Evolutionary conservation across 2,329 filamentous ascomycete species (phyloP).

Genomic region (Chrysoporthe cubensis): DNA sequence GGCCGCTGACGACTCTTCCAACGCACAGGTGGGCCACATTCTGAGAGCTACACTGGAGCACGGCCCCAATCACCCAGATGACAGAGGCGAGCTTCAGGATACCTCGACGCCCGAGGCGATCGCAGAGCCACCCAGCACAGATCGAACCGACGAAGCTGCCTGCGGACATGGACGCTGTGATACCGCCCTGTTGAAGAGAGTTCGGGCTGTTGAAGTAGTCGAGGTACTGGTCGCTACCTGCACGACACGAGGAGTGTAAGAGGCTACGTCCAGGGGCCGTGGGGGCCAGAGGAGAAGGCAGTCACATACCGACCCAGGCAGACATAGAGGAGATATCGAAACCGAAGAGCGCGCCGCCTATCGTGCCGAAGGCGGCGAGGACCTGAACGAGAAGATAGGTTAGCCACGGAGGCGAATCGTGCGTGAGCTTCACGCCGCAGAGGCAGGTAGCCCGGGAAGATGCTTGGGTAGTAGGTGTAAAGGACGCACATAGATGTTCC

Average conservation of each 20-base stretch:
- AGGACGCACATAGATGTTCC: constrained; percentile 27
- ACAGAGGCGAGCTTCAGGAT: constrained; percentile 54
- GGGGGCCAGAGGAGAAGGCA: not conserved
- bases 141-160: constrained; percentile 68
- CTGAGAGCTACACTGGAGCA: constrained; percentile 37
- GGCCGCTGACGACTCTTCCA: constrained; percentile 71
- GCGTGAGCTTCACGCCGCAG: not conserved
- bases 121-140: constrained; percentile 54
- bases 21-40: constrained; percentile 73
- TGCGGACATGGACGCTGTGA: constrained; percentile 74
- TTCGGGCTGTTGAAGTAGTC: constrained; percentile 24
- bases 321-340: constrained; percentile 81
- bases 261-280: not conserved
- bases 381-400: not conserved
- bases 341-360: constrained; percentile 73
- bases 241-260: not conserved
- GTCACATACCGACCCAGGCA: constrained; percentile 54
- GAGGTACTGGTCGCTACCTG: constrained; percentile 46
- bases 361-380: constrained; percentile 20
- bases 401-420: not conserved
- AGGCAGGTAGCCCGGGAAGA: not conserved
- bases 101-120: constrained; percentile 53
- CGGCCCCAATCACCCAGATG: constrained; percentile 44
- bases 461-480: constrained; percentile 6
- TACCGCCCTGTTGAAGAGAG: constrained; percentile 64